These are phyloP conservation scores for Tuber aestivum DNA, from an alignment of 495 filamentous ascomycete species.

Conservation along the genomic window DNA sequence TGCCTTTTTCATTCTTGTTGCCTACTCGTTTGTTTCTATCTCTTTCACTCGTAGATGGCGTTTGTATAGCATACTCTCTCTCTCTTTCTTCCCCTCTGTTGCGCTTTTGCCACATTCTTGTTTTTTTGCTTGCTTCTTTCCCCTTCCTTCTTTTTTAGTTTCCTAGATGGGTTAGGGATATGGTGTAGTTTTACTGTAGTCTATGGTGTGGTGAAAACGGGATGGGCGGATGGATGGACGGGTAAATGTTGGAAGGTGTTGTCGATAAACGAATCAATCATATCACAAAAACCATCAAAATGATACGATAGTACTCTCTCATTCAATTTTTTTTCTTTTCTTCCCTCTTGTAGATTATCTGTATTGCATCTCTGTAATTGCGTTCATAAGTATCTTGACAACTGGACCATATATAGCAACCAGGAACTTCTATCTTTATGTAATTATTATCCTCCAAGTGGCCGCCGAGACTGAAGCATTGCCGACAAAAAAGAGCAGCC, in stretches of 20 bases:
- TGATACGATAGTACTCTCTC: background rate
- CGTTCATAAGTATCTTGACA: background rate
- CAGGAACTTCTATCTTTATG: conserved; percentile 17
- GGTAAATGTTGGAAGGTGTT: background rate
- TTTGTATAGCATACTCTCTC: background rate
- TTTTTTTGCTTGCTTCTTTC: conserved; percentile 5
- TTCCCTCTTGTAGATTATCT: background rate
- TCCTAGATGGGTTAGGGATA: conserved; percentile 20
- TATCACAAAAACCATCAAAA: conserved; percentile 7
- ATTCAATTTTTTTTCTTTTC: too few relatives aligned
- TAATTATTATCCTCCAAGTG: background rate
- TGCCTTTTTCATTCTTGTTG: conserved; percentile 10
- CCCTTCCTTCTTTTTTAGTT: background rate
- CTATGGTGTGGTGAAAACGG: background rate
- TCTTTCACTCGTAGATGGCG: background rate
- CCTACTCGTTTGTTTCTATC: background rate
- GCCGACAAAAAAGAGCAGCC: background rate
- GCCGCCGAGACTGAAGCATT: background rate
- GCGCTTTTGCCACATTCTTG: background rate
- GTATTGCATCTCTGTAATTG: background rate
- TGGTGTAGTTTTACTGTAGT: conserved; percentile 1
- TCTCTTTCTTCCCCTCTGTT: background rate
- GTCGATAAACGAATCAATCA: background rate
- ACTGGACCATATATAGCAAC: background rate
- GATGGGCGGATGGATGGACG: background rate